Conservation (phyloP, 2,329 filamentous ascomycete species). For the Penicillium sp. region DNA sequence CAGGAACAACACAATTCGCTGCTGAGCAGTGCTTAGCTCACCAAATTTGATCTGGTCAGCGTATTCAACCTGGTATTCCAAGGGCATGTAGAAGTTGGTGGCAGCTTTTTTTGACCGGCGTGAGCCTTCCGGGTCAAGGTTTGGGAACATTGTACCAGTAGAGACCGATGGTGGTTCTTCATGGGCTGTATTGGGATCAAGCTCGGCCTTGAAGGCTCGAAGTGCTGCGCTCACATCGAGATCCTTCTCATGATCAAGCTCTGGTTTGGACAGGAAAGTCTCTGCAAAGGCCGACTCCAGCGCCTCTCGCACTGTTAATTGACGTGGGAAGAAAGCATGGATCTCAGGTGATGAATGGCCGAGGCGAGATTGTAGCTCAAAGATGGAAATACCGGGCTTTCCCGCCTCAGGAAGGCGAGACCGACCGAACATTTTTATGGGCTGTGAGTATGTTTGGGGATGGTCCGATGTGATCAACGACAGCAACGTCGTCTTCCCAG, state of each 20-base stretch:
- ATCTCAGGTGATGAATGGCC: constrained; percentile 95
- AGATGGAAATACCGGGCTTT: constrained; percentile 79
- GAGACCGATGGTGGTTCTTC: constrained; percentile 18
- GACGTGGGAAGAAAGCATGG: constrained; percentile 86
- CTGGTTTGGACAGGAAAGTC: constrained; percentile 76
- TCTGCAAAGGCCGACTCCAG: constrained; percentile 90
- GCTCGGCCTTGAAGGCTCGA: constrained; percentile 76
- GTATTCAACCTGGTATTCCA: constrained; percentile 60
- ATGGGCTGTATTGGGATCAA: constrained; percentile 62
- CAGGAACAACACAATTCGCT: constrained; percentile 84
- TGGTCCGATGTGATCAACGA: constrained; percentile 95
- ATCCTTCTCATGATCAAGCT: constrained; percentile 63
- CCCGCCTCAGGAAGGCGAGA: constrained; percentile 78
- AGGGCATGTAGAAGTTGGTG: constrained; percentile 13
- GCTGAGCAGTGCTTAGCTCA: constrained; percentile 57
- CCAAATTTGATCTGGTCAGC: constrained; percentile 79
- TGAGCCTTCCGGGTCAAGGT: constrained; percentile 9
- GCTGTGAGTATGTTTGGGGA: constrained; percentile 88
- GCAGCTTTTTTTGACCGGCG: neutral
- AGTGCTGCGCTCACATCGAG: constrained; percentile 72
- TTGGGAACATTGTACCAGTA: constrained; percentile 34
- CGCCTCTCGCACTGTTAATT: constrained; percentile 73
- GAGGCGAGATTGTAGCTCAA: constrained; percentile 87
- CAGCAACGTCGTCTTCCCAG: constrained; percentile 92
- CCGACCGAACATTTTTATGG: constrained; percentile 83